A percentile compares a stretch with the other conserved stretches of the same genome.
phyloP scores from a whole-genome alignment of 768 basidiomycete genomes.

The Leccinum rimulosum region DNA sequence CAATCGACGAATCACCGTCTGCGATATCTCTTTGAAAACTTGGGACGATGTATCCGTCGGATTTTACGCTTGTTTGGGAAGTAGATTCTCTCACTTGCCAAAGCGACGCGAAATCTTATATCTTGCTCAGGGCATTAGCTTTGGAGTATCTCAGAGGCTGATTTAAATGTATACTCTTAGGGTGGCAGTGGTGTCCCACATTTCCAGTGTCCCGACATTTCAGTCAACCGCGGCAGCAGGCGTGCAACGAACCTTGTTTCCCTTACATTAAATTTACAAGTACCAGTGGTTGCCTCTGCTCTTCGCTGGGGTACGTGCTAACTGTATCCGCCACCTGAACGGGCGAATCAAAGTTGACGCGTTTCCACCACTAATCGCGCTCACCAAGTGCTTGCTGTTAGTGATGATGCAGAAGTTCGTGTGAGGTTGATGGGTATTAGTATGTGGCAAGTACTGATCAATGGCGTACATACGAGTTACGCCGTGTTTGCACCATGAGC shows the following conservation, averaged over 20 bases:
- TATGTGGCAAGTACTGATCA: neutral
- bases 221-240: no score
- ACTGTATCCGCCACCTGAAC: neutral
- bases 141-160: no score
- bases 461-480: neutral
- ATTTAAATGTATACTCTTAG: no score
- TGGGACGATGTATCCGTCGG: no score
- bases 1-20: constrained; percentile 32
- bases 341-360: neutral
- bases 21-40: constrained; percentile 21
- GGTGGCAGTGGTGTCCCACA: no score
- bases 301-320: neutral
- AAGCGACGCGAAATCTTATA: no score
- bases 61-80: no score
- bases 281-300: neutral
- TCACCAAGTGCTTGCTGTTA: neutral
- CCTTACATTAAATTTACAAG: neutral
- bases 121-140: no score
- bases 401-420: neutral
- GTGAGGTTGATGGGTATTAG: no score
- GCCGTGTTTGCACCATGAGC: neutral
- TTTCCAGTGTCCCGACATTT: no score
- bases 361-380: neutral
- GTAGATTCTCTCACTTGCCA: no score
- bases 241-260: neutral